Base-by-base conservation (phyloP, 140 eudicot species). In the Stevia rebaudiana region DNA sequence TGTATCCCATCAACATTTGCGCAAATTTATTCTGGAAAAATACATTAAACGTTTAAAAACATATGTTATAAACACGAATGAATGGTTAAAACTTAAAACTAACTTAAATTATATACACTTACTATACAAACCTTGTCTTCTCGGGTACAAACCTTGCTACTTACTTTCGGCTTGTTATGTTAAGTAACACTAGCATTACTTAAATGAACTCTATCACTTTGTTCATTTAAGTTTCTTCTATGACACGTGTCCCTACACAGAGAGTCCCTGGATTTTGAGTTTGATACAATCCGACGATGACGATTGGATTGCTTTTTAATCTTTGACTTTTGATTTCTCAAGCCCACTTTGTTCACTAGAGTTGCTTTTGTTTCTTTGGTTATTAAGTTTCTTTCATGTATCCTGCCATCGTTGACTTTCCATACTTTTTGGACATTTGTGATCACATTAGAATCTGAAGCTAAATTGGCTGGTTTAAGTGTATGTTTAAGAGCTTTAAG, bases 401-500 rank as follows among this genome's bases (percentile, higher is more conserved):
- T 61, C 5, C 47, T 56, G 42, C 62, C 63, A n/a, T 58, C 33
- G 72, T 73, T 73, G 72, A 65, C 72, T 63, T 64, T 64, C 65
- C 63, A 63, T 64, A 51, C 51, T 41, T 62, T 71, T 39, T 39
- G 87, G 21, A 70, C 37, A 21, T 51, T 58, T 68, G 80, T 22
- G 46, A 53, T 63, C 43, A 11, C 74, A 22, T 69, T 22, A 46
- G 76, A 67, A 62, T 64, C 70, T 70, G 75, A 68, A 59, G 31
- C 16, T 61, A 16, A 36, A 48, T 65, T 70, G 21, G 63, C 76
- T 23, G 78, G 68, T 65, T 75, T 80, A 21, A 84, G 87, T 59
- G 79, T 87, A 71, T 87, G 97, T 74, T 90, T 87, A 12, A 90
- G 85, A 40, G 88, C 97, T 74, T 90, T 80, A 52, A 84, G 88